A percentile compares a stretch with the other conserved stretches of the same genome.
phyloP scores from a whole-genome alignment of 129 eudicot species.

The Chrysanthemum lavandulifolium region DNA sequence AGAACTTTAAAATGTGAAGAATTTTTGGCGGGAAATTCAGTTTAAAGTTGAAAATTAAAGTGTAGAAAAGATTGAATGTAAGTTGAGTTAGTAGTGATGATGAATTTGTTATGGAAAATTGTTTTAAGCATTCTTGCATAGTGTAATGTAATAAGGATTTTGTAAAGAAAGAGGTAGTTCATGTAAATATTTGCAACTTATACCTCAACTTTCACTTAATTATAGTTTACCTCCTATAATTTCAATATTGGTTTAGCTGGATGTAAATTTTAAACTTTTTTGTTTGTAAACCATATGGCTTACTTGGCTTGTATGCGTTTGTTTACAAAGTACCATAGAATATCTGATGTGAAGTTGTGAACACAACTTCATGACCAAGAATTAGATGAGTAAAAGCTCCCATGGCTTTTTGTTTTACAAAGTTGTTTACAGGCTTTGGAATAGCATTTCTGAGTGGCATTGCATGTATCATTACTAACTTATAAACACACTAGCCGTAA shows the following conservation, averaged over 20 bases:
- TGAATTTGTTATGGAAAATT: slow-evolving; percentile 28
- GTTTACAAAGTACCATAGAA: too few relatives aligned
- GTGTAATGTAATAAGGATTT: slow-evolving; percentile 35
- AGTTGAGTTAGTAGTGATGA: slow-evolving; percentile 27
- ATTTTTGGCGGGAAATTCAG: slow-evolving; percentile 25
- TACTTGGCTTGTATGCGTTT: too few relatives aligned
- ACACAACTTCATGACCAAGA: too few relatives aligned
- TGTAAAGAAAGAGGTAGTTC: slow-evolving; percentile 34
- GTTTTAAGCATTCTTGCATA: slow-evolving; percentile 35
- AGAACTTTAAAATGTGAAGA: background rate
- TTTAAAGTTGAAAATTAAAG: slow-evolving; percentile 12
- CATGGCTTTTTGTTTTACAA: too few relatives aligned
- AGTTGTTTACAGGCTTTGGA: too few relatives aligned
- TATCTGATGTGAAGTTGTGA: too few relatives aligned
- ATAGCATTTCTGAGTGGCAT: too few relatives aligned
- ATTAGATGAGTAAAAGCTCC: too few relatives aligned
- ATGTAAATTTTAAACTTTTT: background rate
- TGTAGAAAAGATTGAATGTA: slow-evolving; percentile 21
- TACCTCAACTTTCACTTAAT: slow-evolving; percentile 17
- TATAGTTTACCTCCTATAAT: slow-evolving; percentile 10
- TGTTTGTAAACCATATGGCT: too few relatives aligned
- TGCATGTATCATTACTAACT: too few relatives aligned
- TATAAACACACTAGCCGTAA: too few relatives aligned
- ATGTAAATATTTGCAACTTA: slow-evolving; percentile 31
- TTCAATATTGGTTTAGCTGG: slow-evolving; percentile 1